phyloP scores from a whole-genome alignment of 169 alveolate genomes.

The Cyclospora cayetanensis region DNA sequence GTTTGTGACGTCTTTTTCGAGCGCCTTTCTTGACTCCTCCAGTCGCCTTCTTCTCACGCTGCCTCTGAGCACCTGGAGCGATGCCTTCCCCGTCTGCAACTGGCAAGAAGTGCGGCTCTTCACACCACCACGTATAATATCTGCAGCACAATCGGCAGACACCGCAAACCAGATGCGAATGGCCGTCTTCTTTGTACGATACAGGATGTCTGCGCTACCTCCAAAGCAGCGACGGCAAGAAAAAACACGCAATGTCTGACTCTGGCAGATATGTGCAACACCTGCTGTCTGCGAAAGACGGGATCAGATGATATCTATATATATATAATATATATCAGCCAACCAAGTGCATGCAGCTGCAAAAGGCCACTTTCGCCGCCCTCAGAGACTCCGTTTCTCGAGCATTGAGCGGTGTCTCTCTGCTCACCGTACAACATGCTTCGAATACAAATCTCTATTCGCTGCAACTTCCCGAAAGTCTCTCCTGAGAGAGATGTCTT shows the following conservation, averaged over 20 bases:
- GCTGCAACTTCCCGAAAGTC: constrained; percentile 92
- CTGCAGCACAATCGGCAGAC: neutral
- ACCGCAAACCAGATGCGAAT: neutral
- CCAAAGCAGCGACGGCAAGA: neutral
- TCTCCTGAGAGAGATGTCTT: constrained; percentile 85
- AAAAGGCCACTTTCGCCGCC: no score
- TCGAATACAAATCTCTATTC: constrained; percentile 87
- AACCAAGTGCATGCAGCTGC: neutral
- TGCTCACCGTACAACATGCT: constrained; percentile 86
- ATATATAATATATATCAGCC: neutral
- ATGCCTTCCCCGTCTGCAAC: constrained; percentile 45
- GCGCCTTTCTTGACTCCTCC: neutral
- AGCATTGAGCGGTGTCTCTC: no score
- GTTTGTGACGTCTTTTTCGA: neutral
- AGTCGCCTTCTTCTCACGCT: neutral
- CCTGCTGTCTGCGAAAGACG: neutral
- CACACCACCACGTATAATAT: constrained; percentile 94
- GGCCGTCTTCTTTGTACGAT: no score
- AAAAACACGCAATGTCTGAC: neutral
- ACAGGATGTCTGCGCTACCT: neutral
- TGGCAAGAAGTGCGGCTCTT: constrained; percentile 90
- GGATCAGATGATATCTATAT: neutral
- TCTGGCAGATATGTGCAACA: no score
- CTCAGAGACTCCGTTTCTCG: no score
- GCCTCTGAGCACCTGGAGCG: neutral